Evolutionary conservation across 1,139 yeast genomes (phyloP).

Genomic region (Geotrichum klebahnii): DNA sequence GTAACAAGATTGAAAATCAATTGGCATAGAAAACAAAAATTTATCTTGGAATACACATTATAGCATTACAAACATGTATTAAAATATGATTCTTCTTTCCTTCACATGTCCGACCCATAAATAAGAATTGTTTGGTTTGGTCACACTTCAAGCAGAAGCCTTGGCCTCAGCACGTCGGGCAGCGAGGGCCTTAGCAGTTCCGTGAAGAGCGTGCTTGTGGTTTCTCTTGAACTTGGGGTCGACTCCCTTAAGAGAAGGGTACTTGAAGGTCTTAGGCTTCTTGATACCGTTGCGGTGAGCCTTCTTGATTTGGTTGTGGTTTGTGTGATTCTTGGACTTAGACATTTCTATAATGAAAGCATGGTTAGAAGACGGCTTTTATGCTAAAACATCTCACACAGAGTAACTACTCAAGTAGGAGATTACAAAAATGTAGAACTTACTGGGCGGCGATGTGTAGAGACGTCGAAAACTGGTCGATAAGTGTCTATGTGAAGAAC

Average conservation of each 20-base stretch:
- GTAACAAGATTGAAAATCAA: no score
- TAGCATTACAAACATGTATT: not conserved
- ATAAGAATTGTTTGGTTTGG: slow-evolving; percentile 10
- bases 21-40: not conserved
- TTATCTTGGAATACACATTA: not conserved
- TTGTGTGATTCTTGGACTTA: slow-evolving; percentile 91
- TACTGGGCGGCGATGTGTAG: slow-evolving; percentile 15
- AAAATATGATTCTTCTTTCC: not conserved
- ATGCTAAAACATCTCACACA: not conserved
- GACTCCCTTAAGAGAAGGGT: slow-evolving; percentile 97
- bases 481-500: slow-evolving; percentile 19
- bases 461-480: slow-evolving; percentile 20
- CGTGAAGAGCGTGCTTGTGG: slow-evolving; percentile 97
- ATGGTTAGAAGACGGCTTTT: slow-evolving; percentile 1
- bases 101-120: slow-evolving; percentile 6
- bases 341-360: slow-evolving; percentile 22
- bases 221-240: slow-evolving; percentile 99
- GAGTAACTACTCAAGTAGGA: not conserved
- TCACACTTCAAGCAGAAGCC: slow-evolving; percentile 11
- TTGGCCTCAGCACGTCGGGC: slow-evolving; percentile 30
- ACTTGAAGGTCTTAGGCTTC: slow-evolving; percentile 97
- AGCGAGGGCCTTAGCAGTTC: slow-evolving; percentile 91
- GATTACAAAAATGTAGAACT: not conserved
- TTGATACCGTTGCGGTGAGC: slow-evolving; percentile 99
- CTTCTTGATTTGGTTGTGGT: slow-evolving; percentile 99